Evolutionary conservation across 1,284 basidiomycete genomes (phyloP), one percentile per base, ranked within the genome.

Genomic region (Trametes versicolor): DNA sequence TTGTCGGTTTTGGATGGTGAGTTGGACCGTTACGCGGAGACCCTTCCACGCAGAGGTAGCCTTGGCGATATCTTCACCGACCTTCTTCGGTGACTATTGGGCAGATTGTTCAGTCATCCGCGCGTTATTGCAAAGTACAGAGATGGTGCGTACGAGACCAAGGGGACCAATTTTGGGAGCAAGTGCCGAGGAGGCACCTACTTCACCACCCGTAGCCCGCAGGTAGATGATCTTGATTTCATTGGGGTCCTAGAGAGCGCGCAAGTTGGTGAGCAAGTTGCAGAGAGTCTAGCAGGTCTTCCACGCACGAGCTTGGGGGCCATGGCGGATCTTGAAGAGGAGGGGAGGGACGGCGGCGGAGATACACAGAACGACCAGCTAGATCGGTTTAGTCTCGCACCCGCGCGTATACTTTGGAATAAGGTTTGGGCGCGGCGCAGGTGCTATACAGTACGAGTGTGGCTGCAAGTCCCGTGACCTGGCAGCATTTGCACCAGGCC

Each of bases 1-100:
- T 90, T 99, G 98, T 85, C 97, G 96, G 85, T 99, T 99, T 89
- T 99, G 98, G 80, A 99, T 99, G 66, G 97, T 99, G 69, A 99
- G 90, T 82, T 99, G 96, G 72, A 99, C 96, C 73, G 98, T 99
- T 69, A 99, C 98, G 68, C 97, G 95, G 77, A 99, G 96, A 86
- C 98, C 98, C 85, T 99, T 99, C 98, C 98, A 99, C 81, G 93
- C 93, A 66, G 92, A 90, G 69, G 98, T 99, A 68, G 98, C 97
- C 84, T 99, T 99, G 78, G 98, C 98, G 79, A 99, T 99, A 85
- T 99, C 98, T 94, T 99, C 98, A 85, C 98, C 98, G 83, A 99
- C 97, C 88, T 99, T 99, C 89, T 99, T 99, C 78, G 98, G 97
- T 66, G 98, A 98, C 97, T 99, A 62, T 23, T 36, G 60, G 27